phyloP scores from a whole-genome alignment of 2,329 filamentous ascomycete genomes.

The Exophiala phaeomuriformis region DNA sequence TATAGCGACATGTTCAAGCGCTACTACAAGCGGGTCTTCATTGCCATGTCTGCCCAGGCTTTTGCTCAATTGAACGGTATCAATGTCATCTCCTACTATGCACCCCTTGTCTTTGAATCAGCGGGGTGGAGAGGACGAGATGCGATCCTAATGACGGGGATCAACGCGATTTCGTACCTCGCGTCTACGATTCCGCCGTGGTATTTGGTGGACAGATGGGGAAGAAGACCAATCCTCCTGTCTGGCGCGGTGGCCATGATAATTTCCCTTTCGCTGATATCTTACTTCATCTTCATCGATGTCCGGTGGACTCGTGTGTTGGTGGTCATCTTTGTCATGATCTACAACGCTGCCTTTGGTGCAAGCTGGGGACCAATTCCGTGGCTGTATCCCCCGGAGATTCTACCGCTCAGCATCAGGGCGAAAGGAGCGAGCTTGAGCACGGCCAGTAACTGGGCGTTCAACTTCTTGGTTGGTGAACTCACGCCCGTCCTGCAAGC shows the following conservation, averaged over 20 bases:
- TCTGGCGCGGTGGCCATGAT: slow-evolving; percentile 87
- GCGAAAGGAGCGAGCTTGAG: slow-evolving; percentile 95
- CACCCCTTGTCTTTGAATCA: slow-evolving; percentile 90
- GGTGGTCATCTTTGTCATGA: slow-evolving; percentile 93
- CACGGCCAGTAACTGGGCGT: slow-evolving; percentile 95
- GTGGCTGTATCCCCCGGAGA: slow-evolving; percentile 98
- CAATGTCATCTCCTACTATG: slow-evolving; percentile 99
- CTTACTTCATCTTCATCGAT: slow-evolving; percentile 91
- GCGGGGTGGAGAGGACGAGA: slow-evolving; percentile 90
- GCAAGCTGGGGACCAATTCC: slow-evolving; percentile 98
- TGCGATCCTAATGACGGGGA: slow-evolving; percentile 92
- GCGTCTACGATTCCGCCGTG: slow-evolving; percentile 89
- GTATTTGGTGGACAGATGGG: slow-evolving; percentile 93
- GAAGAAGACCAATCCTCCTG: slow-evolving; percentile 78
- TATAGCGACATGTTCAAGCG: slow-evolving; percentile 92
- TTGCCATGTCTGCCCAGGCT: slow-evolving; percentile 96
- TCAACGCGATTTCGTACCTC: slow-evolving; percentile 88
- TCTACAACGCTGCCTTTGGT: slow-evolving; percentile 96
- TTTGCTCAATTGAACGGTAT: slow-evolving; percentile 97
- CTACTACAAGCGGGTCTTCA: slow-evolving; percentile 87
- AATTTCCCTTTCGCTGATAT: slow-evolving; percentile 77
- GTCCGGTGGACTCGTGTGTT: slow-evolving; percentile 68
- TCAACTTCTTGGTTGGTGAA: slow-evolving; percentile 95
- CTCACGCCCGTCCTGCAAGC: slow-evolving; percentile 91
- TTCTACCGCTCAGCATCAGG: slow-evolving; percentile 89